Base-by-base conservation (phyloP, 2,329 filamentous ascomycete species). In the Alternaria alternata region DNA sequence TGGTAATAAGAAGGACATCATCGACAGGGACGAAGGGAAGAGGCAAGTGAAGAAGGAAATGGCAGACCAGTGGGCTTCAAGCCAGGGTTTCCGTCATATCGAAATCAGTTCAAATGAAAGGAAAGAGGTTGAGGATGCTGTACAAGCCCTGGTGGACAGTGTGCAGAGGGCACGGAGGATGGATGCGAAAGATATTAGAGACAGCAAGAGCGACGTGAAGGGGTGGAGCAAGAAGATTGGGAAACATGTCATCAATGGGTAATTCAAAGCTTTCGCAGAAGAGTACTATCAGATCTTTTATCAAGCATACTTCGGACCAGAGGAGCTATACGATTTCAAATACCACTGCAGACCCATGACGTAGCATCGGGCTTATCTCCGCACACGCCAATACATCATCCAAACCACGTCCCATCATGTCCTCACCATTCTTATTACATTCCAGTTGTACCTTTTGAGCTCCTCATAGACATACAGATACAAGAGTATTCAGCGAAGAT, bases 1-100 rank as follows among this genome's bases (percentile, higher is more conserved):
- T 2, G 73, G 72, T 1, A 74, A 64, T 28, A 76, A 75, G 44
- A 38, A 48, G 1, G 73, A 76, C 51, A 18, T 71, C 2, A 47
- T 63, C 11, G 43, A 55, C 6, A 51, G 16, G 16, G 20, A 59
- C 36, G 49, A 30, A 4, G 3, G 30, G 7, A 56, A 47, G 34
- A 55, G 62, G 30, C 51, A 69, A 28, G 72, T 76, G 8, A 32
- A 46, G 8, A 57, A 48, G 28, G 63, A 64, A 7, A 51, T 62
- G 30, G 74, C 66, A 3, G 48, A 66, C 11, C 64, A 72, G 7
- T 75, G 70, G 71, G 70, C 72, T 7, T 54, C 59, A 4, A 66
- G 63, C 28, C 70, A 73, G 39, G 69, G 68, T 1, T 66, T 70
- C 26, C 47, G 42, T 2, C 65, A 64, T 36, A 64, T 68, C 16